Base-by-base conservation (phyloP, 768 basidiomycete species). In the Amanita thiersii region DNA sequence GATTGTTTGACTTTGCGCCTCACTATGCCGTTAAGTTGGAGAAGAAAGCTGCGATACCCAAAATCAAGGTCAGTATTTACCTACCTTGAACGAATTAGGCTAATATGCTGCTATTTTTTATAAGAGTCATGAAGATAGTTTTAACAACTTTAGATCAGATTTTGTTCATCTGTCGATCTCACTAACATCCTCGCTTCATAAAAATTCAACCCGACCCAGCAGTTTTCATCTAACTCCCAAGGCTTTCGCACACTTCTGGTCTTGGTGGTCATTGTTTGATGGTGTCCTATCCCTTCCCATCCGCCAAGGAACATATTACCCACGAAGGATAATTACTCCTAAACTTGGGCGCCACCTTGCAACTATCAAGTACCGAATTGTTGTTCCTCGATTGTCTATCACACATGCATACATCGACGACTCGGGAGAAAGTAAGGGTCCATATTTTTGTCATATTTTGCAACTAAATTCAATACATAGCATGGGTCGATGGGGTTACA, bases 81-180 rank as follows among this genome's bases (percentile, higher is more conserved):
- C 14, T 11, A 23, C 33, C 40, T 12, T 19, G 11, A 15, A n/a
- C 3, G 6, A 12, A 19, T 31, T 6, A 21, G 19, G 20, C 26
- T 19, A 19, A 21, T 21, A 10, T 24, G 45, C 40, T 52, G n/a
- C n/a, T n/a, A n/a, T n/a, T n/a, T n/a, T n/a, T n/a, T n/a, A 26
- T 46, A 48, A 75, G 73, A 68, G 64, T 36, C 44, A 50, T 15
- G 61, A 69, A 19, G 93, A 97, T 59, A 90, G 90, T 0, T 94
- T 78, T 60, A 75, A 76, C 45, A 86, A 77, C 5, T 96, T 97
- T 60, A 82, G 93, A 25, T 94, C 91, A 4, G 85, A 97, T 60
- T 93, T 89, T 56, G 81, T 97, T 35, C 93, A 98, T 58, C 72
- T 93, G 41, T 91, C 91, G 0, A 71, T 91, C 29, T 96, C 93